Evolutionary conservation across 2,329 filamentous ascomycete species (phyloP).

Genomic region (Clarireedia homoeocarpa): DNA sequence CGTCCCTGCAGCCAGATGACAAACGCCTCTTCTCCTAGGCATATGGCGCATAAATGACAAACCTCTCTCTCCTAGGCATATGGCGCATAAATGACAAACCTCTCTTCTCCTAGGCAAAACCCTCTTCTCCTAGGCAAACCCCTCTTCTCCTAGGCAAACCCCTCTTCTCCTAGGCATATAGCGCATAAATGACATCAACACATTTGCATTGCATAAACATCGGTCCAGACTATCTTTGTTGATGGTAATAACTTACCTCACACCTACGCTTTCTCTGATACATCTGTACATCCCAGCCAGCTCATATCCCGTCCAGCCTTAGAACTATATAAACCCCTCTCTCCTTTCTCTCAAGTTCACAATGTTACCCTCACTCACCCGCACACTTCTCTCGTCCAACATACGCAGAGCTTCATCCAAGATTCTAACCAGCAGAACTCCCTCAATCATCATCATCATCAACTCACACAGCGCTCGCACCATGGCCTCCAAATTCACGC

Average conservation of each 20-base stretch:
- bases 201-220: background rate
- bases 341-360: background rate
- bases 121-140: background rate
- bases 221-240: background rate
- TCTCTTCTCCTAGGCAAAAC: background rate
- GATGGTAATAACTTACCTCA: background rate
- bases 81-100: background rate
- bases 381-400: background rate
- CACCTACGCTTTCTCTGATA: background rate
- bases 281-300: background rate
- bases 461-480: conserved; percentile 9
- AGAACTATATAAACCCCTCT: background rate
- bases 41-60: too few species aligned
- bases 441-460: too few species aligned
- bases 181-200: conserved; percentile 4
- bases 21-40: background rate
- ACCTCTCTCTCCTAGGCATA: background rate
- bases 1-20: conserved; percentile 10
- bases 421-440: background rate
- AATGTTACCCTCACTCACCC: background rate
- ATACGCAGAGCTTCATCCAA: background rate
- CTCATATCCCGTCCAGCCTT: too few species aligned
- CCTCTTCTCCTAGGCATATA: background rate
- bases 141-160: background rate
- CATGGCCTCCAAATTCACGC: conserved; percentile 26